Evolutionary conservation across 1,139 yeast species (phyloP).

Genomic region (Hansenula lynferdii): DNA sequence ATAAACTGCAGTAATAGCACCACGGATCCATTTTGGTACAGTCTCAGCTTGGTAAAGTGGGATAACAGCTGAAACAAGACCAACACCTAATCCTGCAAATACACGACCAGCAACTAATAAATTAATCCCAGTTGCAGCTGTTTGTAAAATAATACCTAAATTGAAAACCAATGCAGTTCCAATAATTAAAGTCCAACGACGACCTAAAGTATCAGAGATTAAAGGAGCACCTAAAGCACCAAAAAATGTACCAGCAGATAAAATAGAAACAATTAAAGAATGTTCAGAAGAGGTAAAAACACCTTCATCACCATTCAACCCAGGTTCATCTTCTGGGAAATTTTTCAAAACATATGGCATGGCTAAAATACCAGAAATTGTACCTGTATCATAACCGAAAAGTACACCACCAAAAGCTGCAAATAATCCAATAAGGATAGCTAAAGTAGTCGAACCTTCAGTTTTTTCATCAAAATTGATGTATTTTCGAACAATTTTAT

Average conservation of each 20-base stretch:
- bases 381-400: slow-evolving; percentile 58
- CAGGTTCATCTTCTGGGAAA: slow-evolving; percentile 32
- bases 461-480: slow-evolving; percentile 26
- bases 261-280: slow-evolving; percentile 50
- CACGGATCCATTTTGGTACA: slow-evolving; percentile 66
- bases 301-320: slow-evolving; percentile 21
- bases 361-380: slow-evolving; percentile 53
- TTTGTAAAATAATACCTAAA: slow-evolving; percentile 58
- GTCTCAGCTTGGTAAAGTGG: slow-evolving; percentile 71
- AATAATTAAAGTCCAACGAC: slow-evolving; percentile 53
- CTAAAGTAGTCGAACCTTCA: slow-evolving; percentile 27
- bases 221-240: slow-evolving; percentile 57
- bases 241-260: slow-evolving; percentile 54
- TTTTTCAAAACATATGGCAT: slow-evolving; percentile 42
- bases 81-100: slow-evolving; percentile 65
- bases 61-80: slow-evolving; percentile 58
- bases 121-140: slow-evolving; percentile 45
- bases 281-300: slow-evolving; percentile 51
- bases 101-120: slow-evolving; percentile 55
- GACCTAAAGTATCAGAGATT: slow-evolving; percentile 53
- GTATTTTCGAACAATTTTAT: slow-evolving; percentile 17
- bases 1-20: slow-evolving; percentile 62
- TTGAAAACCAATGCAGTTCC: slow-evolving; percentile 50
- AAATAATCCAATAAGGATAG: slow-evolving; percentile 30
- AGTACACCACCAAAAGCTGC: slow-evolving; percentile 54